A percentile compares a stretch with the other conserved stretches of the same genome.
phyloP scores from a whole-genome alignment of 2,329 filamentous ascomycete species.

The Aspergillus vadensis region DNA sequence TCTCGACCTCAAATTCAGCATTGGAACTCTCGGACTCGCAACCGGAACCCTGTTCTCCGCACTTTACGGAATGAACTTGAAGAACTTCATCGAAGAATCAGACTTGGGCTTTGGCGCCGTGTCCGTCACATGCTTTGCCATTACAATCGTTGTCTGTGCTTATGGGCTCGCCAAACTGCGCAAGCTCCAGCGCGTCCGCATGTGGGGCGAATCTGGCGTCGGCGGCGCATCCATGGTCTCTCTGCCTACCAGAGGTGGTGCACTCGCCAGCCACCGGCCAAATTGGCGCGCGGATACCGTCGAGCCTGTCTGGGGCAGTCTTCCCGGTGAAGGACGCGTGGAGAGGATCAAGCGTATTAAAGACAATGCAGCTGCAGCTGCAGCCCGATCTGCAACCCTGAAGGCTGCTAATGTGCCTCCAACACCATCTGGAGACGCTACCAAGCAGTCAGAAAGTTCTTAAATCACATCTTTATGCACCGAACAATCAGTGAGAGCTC shows the following conservation, averaged over 20 bases:
- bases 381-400: conserved; percentile 11
- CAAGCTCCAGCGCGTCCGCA: conserved; percentile 83
- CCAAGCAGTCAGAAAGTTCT: background rate
- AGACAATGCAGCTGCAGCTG: conserved; percentile 30
- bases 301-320: conserved; percentile 43
- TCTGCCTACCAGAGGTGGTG: conserved; percentile 28
- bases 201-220: conserved; percentile 67
- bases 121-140: conserved; percentile 67
- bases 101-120: conserved; percentile 81
- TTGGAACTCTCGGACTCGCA: conserved; percentile 90
- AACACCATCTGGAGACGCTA: background rate
- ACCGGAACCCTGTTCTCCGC: conserved; percentile 93
- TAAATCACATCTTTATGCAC: no score
- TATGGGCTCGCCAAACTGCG: conserved; percentile 83
- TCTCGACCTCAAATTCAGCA: conserved; percentile 92
- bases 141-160: conserved; percentile 75
- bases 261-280: conserved; percentile 28
- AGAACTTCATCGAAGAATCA: conserved; percentile 97
- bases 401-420: background rate
- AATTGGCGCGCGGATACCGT: conserved; percentile 50
- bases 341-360: conserved; percentile 42
- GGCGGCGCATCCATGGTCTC: conserved; percentile 34
- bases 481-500: background rate
- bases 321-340: conserved; percentile 42
- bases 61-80: conserved; percentile 99